Evolutionary conservation across 768 basidiomycete species (phyloP).

Genomic region (Pulveroboletus sp.): DNA sequence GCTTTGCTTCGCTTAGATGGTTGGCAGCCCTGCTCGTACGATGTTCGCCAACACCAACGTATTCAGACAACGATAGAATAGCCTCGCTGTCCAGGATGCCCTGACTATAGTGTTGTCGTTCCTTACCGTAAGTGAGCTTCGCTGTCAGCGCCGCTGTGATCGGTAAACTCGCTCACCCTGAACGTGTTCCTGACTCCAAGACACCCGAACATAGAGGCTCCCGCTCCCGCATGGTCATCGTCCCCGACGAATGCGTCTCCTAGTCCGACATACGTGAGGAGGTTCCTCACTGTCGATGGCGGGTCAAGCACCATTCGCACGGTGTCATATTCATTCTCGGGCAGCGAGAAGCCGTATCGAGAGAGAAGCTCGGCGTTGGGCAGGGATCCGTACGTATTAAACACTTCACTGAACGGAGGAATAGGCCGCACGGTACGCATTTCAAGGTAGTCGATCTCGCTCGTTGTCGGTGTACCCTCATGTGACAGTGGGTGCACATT

Average conservation of each 20-base stretch:
- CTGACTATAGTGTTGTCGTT: conserved; percentile 15
- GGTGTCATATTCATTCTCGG: conserved; percentile 66
- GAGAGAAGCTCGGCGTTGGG: conserved; percentile 61
- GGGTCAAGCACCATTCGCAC: conserved; percentile 33
- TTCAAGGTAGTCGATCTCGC: conserved; percentile 45
- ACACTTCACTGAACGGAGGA: conserved; percentile 50
- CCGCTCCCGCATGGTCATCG: conserved; percentile 16
- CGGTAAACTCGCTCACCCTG: conserved; percentile 21
- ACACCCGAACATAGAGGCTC: conserved; percentile 3
- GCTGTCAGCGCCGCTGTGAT: conserved; percentile 22
- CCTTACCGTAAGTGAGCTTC: conserved; percentile 20
- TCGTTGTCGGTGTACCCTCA: conserved; percentile 5
- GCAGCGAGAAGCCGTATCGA: conserved; percentile 72
- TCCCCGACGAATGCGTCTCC: conserved; percentile 1
- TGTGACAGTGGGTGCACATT: conserved; percentile 11
- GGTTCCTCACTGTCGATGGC: conserved; percentile 10
- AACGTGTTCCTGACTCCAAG: conserved; percentile 22
- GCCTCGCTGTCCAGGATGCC: conserved; percentile 13
- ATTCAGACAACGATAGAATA: background rate
- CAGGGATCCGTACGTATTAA: conserved; percentile 73
- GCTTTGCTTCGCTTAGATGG: conserved; percentile 4
- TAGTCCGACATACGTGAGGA: conserved; percentile 10
- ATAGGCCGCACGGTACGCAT: conserved; percentile 63
- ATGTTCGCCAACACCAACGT: conserved; percentile 1
- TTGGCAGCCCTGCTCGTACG: background rate